Conservation (phyloP, 192 early-diverging fungal species). For the Rhizophagus sp. region DNA sequence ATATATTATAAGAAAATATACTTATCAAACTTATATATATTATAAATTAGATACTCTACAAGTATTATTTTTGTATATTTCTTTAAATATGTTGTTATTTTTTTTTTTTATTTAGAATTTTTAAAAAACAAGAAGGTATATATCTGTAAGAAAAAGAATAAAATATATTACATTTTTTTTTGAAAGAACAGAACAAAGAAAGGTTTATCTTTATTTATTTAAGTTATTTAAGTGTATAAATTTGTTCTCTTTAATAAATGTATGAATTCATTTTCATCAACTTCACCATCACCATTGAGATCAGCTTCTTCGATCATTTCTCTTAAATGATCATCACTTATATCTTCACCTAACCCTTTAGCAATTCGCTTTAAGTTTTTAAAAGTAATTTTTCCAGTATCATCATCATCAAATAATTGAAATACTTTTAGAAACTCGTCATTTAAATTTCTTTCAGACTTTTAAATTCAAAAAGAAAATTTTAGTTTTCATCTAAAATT, state of each 20-base stretch:
- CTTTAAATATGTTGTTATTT: too few relatives aligned
- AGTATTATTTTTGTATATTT: too few relatives aligned
- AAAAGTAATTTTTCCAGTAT: constrained; percentile 71
- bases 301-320: constrained; percentile 74
- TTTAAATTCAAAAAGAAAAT: neutral
- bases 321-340: constrained; percentile 64
- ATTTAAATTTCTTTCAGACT: constrained; percentile 65
- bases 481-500: neutral
- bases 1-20: too few relatives aligned
- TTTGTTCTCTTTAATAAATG: constrained; percentile 60
- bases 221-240: constrained; percentile 42
- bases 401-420: constrained; percentile 76
- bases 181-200: too few relatives aligned
- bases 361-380: constrained; percentile 71
- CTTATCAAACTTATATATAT: too few relatives aligned
- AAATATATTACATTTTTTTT: too few relatives aligned
- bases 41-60: too few relatives aligned
- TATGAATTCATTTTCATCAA: constrained; percentile 67
- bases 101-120: too few relatives aligned
- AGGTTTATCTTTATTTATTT: too few relatives aligned
- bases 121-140: too few relatives aligned
- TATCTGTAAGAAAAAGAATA: too few relatives aligned
- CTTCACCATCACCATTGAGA: constrained; percentile 59
- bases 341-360: constrained; percentile 61
- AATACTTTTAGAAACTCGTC: constrained; percentile 79